Evolutionary conservation across 345 rosid species (phyloP).

Genomic region (Lagerstroemia speciosa): DNA sequence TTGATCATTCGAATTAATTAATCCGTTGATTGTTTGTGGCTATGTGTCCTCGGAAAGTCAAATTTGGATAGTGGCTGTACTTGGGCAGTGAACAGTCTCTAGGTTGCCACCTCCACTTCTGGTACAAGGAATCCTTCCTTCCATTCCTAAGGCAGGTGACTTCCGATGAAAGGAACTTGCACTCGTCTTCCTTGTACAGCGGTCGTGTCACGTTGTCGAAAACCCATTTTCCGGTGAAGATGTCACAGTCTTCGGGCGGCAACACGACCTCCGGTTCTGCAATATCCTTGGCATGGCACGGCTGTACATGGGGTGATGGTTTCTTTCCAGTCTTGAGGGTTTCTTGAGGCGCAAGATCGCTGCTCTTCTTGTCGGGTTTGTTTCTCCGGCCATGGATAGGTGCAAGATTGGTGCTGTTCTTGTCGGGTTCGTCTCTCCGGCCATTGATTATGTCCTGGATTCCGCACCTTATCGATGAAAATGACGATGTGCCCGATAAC

Average conservation of each 20-base stretch:
- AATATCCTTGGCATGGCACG: neutral
- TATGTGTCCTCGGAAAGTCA: too few relatives aligned
- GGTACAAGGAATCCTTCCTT: conserved; percentile 69
- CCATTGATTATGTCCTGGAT: neutral
- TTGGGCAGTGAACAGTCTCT: conserved; percentile 74
- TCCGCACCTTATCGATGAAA: neutral
- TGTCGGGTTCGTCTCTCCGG: too few relatives aligned
- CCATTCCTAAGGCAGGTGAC: conserved; percentile 91
- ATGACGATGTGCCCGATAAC: conserved; percentile 32
- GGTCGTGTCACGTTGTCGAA: conserved; percentile 56
- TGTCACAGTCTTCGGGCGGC: conserved; percentile 36
- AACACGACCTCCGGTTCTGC: neutral
- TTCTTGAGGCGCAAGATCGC: neutral
- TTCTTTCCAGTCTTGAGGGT: neutral
- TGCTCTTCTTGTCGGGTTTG: neutral
- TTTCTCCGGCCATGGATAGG: neutral
- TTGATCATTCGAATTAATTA: neutral
- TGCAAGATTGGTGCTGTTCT: too few relatives aligned
- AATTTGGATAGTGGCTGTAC: conserved; percentile 19
- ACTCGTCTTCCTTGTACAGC: conserved; percentile 69
- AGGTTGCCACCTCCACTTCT: conserved; percentile 98
- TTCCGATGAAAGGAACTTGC: conserved; percentile 73
- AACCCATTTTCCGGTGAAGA: conserved; percentile 82
- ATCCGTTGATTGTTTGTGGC: neutral
- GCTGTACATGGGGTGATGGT: neutral